Base-by-base conservation (phyloP, 306 rosid genomes). In the Ceratonia siliqua region DNA sequence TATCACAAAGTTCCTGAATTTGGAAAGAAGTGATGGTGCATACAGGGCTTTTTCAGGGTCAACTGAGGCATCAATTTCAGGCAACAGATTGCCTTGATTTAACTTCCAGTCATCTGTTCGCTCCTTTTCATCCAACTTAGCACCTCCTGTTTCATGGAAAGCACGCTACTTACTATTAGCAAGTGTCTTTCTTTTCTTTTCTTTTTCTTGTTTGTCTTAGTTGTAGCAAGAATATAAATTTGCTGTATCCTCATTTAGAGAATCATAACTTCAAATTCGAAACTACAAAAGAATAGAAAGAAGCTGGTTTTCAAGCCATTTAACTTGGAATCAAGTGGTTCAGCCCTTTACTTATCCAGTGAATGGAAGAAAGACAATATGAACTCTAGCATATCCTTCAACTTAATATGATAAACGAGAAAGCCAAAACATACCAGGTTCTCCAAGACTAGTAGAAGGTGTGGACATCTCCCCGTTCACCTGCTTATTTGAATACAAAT, bases 31-130 rank as follows among this genome's bases (percentile, higher is more conserved):
- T 33, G 61, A 52, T 78, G 22, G 38, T 75, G 78, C 88, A 42
- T 79, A 90, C 98, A 87, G 79, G 70, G 89, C 87, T 82, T 89
- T 90, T 85, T 92, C 97, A 48, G 90, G 90, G 27, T 91, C 99
- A 73, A 57, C 83, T 17, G 78, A 72, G 77, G 87, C 91, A 46
- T 88, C 92, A 50, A 79, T 87, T 70, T 94, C 97, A 79, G 86
- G 83, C 73, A 87, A 90, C 27, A 92, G 79, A 62, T 90, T 90
- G 38, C 99, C 97, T 80, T 91, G 97, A 73, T 85, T 83, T 79
- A 79, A 28, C 84, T 87, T 94, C 97, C 97, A 87, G 13, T 94
- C 97, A 73, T 91, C 93, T 87, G 75, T 87, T 84, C 89, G 83
- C 42, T 85, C 96, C 87, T 87, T 91, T 63, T 84, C 89, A 72